Evolutionary conservation across 306 rosid genomes (phyloP), one percentile per base, ranked within the genome.

Genomic region (Comarum palustre): DNA sequence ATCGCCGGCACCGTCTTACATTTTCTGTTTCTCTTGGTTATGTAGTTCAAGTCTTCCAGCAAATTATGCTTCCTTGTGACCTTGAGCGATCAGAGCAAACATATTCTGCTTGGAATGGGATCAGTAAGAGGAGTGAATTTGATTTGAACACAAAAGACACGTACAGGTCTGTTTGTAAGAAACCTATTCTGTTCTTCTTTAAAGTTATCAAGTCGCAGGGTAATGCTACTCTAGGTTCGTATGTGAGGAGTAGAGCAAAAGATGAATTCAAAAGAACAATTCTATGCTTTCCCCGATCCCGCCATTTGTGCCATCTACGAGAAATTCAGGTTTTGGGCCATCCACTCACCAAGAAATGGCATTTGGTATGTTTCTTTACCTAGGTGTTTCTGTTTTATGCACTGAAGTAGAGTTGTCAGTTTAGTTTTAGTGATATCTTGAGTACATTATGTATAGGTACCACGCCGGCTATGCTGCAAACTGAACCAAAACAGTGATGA

Each of bases 31-130:
- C 96, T 8, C 82, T 88, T 43, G 93, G 96, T 67, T 90, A 90
- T 68, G 93, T 59, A 34, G 75, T 90, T 79, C 90, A 90, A 84
- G 91, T 90, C 24, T 81, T 86, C 47, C 89, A 87, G 43, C 71
- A 77, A 64, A 60, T 90, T 52, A 85, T 90, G 43, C 80, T 66
- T 6, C 91, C 96, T 48, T 93, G 90, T 78, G 96, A 90, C 65
- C 80, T 90, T 68, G 96, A 88, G 84, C 88, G 90, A 66, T 80
- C 96, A 1, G 96, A 90, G 82, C 81, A 83, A 68, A 90, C 96
- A 57, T 90, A 78, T 82, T 84, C 96, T 70, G 92, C 96, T 70
- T 90, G 96, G 96, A 90, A 90, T 66, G 90, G 90, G 48, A 71
- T 82, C 60, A 79, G 82, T 71, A 76, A 75, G 36, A 77, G 79